phyloP scores from a whole-genome alignment of 495 filamentous ascomycete genomes.

The Neurospora tetrasperma region DNA sequence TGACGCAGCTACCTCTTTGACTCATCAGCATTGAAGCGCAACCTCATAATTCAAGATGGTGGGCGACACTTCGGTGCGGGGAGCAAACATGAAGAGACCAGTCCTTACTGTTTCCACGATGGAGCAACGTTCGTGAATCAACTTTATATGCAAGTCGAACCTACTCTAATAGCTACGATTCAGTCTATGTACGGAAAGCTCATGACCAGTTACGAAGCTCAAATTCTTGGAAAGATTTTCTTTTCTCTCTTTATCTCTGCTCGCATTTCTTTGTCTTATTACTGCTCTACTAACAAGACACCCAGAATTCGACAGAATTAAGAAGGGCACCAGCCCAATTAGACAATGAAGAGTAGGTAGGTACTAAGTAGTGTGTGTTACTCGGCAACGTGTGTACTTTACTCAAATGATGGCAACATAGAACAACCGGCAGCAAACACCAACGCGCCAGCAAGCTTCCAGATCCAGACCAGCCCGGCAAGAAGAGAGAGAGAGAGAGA shows the following conservation, averaged over 20 bases:
- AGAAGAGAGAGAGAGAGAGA: slow-evolving; percentile 4
- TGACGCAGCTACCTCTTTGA: not conserved
- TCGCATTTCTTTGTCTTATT: not conserved
- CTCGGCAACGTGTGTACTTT: not conserved
- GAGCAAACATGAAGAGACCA: not conserved
- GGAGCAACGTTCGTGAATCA: not conserved
- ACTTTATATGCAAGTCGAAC: not conserved
- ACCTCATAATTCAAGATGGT: not conserved
- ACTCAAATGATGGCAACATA: not conserved
- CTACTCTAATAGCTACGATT: not conserved
- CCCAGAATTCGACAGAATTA: not conserved
- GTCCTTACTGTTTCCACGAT: not conserved
- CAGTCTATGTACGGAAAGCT: not conserved
- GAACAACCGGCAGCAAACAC: not conserved
- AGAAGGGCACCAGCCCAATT: not conserved
- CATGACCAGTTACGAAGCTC: not conserved
- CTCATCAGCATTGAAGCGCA: not conserved
- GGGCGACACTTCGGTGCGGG: not conserved
- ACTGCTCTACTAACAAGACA: not conserved
- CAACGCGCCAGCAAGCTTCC: not conserved
- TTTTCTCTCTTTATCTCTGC: not conserved
- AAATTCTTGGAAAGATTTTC: not conserved
- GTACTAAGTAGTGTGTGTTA: not conserved
- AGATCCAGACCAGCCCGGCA: not conserved
- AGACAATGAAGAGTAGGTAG: not conserved